Evolutionary conservation across 2,329 filamentous ascomycete genomes (phyloP), one percentile per base, ranked within the genome.

Genomic region (Fusarium begoniae): DNA sequence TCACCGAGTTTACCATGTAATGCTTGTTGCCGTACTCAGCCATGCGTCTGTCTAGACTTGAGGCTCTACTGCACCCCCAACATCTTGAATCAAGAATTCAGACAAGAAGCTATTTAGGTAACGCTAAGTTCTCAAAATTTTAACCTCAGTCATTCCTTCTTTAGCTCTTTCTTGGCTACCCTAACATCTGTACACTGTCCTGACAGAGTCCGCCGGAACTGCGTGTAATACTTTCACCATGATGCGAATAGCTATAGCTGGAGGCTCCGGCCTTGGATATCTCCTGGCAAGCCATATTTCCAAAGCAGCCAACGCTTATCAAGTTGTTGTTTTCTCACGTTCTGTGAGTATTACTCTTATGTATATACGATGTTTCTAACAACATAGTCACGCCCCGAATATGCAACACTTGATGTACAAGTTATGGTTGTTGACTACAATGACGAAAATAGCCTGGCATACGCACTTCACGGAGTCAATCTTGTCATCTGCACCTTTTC

Each of bases 401-500:
- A 91, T 63, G 84, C 85, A 51, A 79, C 83, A 18, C 85, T 87
- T 66, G 89, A 87, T 51, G 91, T 92, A 75, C 92, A 94, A 80
- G 89, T 94, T 53, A 85, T 90, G 63, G 84, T 89, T 45, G 91
- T 94, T n/a, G 86, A 94, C 83, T 95, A 94, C 80, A 82, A 85
- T 71, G 84, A 90, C 70, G 81, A 86, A 38, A 84, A 87, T 3
- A 87, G 87, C 47, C 86, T 95, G 32, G 85, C 85, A 20, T 94
- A 90, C 79, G 87, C 89, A 14, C 87, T 95, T n/a, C 87, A 88
- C 65, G 93, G 93, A 15, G 88, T 94, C 47, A 91, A 95, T 80
- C 87, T 93, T 17, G 89, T 94, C 75, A 92, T 95, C 63, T 95
- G 92, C 3, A 95, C 92, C 3, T 89, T 95, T 55, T 88, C 88